A percentile compares a stretch with the other conserved stretches of the same genome.
Evolutionary conservation across 78 protist genomes (phyloP).

Genomic region (Speleostelium caveatum): DNA sequence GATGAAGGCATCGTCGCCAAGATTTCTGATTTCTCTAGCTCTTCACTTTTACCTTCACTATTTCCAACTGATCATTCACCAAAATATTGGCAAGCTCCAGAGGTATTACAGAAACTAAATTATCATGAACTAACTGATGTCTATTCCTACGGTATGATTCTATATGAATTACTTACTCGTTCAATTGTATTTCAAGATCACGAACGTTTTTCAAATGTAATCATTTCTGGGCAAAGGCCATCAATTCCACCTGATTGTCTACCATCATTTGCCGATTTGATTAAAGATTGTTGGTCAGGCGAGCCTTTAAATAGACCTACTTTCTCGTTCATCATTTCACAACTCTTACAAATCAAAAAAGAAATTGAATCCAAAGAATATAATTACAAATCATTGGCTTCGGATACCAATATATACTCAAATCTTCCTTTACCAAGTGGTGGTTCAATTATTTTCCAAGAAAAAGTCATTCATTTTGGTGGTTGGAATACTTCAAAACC

Average conservation of each 20-base stretch:
- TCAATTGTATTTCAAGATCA: slow-evolving; percentile 74
- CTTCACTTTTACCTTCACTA: slow-evolving; percentile 50
- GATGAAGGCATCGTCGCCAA: slow-evolving; percentile 42
- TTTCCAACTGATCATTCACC: slow-evolving; percentile 51
- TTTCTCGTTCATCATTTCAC: slow-evolving; percentile 2
- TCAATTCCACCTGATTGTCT: slow-evolving; percentile 62
- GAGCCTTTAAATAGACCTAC: slow-evolving; percentile 69
- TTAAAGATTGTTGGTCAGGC: slow-evolving; percentile 71
- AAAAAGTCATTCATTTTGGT: slow-evolving; percentile 50
- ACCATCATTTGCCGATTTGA: slow-evolving; percentile 69
- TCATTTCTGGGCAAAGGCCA: slow-evolving; percentile 58
- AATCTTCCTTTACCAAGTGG: slow-evolving; percentile 63
- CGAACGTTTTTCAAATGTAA: slow-evolving; percentile 41
- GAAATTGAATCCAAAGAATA: slow-evolving; percentile 51
- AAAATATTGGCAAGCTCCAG: slow-evolving; percentile 54
- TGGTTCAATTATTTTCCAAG: slow-evolving; percentile 50
- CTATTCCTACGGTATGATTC: slow-evolving; percentile 52
- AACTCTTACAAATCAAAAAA: slow-evolving; percentile 14
- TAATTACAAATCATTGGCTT: slow-evolving; percentile 29
- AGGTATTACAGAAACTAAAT: slow-evolving; percentile 33
- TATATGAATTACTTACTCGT: slow-evolving; percentile 42
- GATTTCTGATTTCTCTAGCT: slow-evolving; percentile 12
- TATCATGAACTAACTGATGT: slow-evolving; percentile 57
- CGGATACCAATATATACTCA: slow-evolving; percentile 57
- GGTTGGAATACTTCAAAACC: slow-evolving; percentile 63